These are phyloP conservation scores for Neurospora tetrasperma DNA, from an alignment of 495 filamentous ascomycete species.

Conservation along the genomic window DNA sequence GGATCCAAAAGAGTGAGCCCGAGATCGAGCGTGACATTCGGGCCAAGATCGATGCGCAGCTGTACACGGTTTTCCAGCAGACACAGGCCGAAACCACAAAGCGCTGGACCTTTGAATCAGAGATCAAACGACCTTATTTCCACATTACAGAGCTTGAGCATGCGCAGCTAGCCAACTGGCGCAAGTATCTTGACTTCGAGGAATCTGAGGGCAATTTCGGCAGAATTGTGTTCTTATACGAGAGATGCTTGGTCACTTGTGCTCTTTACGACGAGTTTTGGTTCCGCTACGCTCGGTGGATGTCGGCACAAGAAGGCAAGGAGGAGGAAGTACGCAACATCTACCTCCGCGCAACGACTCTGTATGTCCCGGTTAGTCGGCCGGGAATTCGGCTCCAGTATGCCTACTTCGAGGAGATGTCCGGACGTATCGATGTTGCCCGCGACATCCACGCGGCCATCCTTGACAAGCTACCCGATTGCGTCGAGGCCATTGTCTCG, in stretches of 20 bases:
- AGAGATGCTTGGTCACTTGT: constrained; percentile 84
- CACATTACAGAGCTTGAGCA: constrained; percentile 90
- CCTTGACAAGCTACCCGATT: constrained; percentile 52
- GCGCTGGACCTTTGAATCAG: constrained; percentile 89
- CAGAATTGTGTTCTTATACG: constrained; percentile 76
- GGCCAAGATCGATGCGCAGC: constrained; percentile 64
- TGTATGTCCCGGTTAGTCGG: constrained; percentile 77
- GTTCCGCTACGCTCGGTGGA: constrained; percentile 96
- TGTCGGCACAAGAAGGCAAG: constrained; percentile 70
- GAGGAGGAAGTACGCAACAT: constrained; percentile 89
- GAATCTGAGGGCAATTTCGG: constrained; percentile 71
- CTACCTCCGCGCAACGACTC: constrained; percentile 73
- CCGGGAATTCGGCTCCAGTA: constrained; percentile 79
- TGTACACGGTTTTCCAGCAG: constrained; percentile 68
- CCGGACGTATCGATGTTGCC: constrained; percentile 63
- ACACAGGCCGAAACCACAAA: constrained; percentile 87
- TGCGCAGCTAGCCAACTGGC: constrained; percentile 81
- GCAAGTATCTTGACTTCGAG: constrained; percentile 94
- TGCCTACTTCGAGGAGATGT: constrained; percentile 88
- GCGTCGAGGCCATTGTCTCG: constrained; percentile 79
- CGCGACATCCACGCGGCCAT: constrained; percentile 77
- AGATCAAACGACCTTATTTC: constrained; percentile 95
- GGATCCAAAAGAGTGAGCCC: constrained; percentile 44
- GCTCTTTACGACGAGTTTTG: constrained; percentile 97
- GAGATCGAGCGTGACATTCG: constrained; percentile 82